These are phyloP conservation scores for Zea luxurians DNA, from an alignment of 176 grass and related monocot species.

Conservation along the genomic window DNA sequence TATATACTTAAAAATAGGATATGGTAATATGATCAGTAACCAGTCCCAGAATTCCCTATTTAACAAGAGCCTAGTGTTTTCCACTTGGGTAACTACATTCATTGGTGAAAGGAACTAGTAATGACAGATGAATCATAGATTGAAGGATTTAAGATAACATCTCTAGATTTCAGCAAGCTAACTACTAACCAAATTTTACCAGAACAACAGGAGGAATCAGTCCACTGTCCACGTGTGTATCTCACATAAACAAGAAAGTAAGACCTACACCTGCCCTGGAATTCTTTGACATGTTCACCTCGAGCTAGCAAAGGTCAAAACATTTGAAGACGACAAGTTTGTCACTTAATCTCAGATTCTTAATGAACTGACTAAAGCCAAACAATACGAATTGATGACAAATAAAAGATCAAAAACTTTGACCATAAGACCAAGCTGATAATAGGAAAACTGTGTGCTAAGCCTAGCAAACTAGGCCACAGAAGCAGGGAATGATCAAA, in stretches of 20 bases:
- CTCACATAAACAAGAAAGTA: constrained; percentile 11
- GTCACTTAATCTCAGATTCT: background rate
- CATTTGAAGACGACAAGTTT: background rate
- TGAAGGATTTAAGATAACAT: background rate
- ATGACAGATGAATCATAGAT: background rate
- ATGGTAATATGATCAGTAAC: background rate
- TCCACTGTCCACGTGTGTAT: constrained; percentile 12
- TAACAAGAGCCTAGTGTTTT: background rate
- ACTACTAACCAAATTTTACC: constrained; percentile 30
- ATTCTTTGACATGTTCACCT: constrained; percentile 3
- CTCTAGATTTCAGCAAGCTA: background rate
- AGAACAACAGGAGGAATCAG: constrained; percentile 19
- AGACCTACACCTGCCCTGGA: background rate
- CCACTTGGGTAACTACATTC: background rate
- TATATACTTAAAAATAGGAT: background rate
- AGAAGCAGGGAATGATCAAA: background rate
- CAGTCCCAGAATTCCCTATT: background rate
- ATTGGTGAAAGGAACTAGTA: background rate
- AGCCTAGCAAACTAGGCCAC: background rate
- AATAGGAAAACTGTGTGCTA: background rate
- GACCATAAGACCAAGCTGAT: background rate
- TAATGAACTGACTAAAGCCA: background rate
- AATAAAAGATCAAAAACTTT: background rate
- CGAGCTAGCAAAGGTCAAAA: background rate
- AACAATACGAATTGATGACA: background rate